These are phyloP conservation scores for Diutina catenulata DNA, from an alignment of 1,139 yeast genomes.

Conservation along the genomic window DNA sequence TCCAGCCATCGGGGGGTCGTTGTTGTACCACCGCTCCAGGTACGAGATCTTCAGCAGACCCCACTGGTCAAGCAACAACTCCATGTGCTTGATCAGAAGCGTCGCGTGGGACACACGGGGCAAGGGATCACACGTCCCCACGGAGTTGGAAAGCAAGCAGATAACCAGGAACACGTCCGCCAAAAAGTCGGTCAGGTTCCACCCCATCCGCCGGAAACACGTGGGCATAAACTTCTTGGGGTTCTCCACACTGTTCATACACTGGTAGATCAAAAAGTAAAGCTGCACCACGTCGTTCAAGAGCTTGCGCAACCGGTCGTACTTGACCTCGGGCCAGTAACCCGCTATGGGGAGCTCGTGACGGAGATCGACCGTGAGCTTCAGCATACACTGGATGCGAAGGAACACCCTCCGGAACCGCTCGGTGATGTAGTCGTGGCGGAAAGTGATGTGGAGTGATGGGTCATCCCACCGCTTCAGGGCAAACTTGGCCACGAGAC, in stretches of 20 bases:
- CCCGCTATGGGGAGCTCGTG: slow-evolving; percentile 24
- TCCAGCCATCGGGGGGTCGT: slow-evolving; percentile 6
- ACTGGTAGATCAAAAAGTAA: slow-evolving; percentile 16
- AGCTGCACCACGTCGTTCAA: slow-evolving; percentile 20
- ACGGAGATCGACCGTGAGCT: slow-evolving; percentile 17
- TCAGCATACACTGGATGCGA: slow-evolving; percentile 14
- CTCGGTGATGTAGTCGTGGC: slow-evolving; percentile 17
- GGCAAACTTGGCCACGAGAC: slow-evolving; percentile 21
- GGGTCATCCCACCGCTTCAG: slow-evolving; percentile 14
- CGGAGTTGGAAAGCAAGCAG: slow-evolving; percentile 23
- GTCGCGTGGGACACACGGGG: slow-evolving; percentile 26
- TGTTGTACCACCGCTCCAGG: slow-evolving; percentile 17
- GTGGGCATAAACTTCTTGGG: slow-evolving; percentile 19
- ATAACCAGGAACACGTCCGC: slow-evolving; percentile 22
- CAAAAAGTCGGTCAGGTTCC: slow-evolving; percentile 19
- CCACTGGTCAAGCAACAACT: slow-evolving; percentile 20
- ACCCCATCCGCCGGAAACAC: slow-evolving; percentile 20
- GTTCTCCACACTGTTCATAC: slow-evolving; percentile 18
- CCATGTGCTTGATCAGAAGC: slow-evolving; percentile 21
- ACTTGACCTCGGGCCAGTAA: slow-evolving; percentile 23
- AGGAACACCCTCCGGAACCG: slow-evolving; percentile 16
- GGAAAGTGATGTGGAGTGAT: slow-evolving; percentile 10
- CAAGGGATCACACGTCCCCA: slow-evolving; percentile 16
- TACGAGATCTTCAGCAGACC: slow-evolving; percentile 16
- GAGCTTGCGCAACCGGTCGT: slow-evolving; percentile 15